Evolutionary conservation across 352 stramenopile genomes (phyloP).

Genomic region (Elongisporangium prolatum): DNA sequence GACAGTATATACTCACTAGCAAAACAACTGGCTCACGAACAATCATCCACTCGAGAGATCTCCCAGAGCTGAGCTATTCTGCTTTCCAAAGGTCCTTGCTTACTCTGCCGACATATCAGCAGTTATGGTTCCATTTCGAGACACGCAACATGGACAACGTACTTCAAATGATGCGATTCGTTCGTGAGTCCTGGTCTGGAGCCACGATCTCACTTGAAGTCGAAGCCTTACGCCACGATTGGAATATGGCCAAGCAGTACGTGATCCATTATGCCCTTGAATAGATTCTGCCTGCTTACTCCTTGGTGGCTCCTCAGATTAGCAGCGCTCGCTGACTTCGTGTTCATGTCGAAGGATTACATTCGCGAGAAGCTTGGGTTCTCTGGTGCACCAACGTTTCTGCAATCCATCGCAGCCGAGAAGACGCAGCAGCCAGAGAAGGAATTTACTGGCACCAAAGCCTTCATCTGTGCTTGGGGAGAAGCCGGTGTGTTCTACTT

Average conservation of each 20-base stretch:
- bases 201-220: slow-evolving; percentile 56
- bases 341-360: slow-evolving; percentile 77
- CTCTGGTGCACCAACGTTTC: slow-evolving; percentile 34
- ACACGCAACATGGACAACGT: slow-evolving; percentile 62
- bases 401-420: slow-evolving; percentile 15
- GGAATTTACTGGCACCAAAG: slow-evolving; percentile 14
- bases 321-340: slow-evolving; percentile 31
- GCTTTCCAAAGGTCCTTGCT: slow-evolving; percentile 28
- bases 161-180: slow-evolving; percentile 46
- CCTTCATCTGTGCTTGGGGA: slow-evolving; percentile 70
- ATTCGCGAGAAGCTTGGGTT: slow-evolving; percentile 50
- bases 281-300: not conserved
- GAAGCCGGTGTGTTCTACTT: slow-evolving; percentile 54
- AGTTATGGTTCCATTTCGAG: slow-evolving; percentile 67
- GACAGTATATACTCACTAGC: slow-evolving; percentile 69
- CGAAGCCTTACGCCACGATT: slow-evolving; percentile 64
- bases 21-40: slow-evolving; percentile 54
- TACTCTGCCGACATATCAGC: slow-evolving; percentile 2
- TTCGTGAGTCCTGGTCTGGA: slow-evolving; percentile 15
- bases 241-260: slow-evolving; percentile 49
- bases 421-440: slow-evolving; percentile 18
- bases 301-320: slow-evolving; percentile 23
- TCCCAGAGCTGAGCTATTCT: slow-evolving; percentile 44
- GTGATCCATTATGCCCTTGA: not conserved
- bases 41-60: slow-evolving; percentile 60